A percentile compares a stretch with the other conserved stretches of the same genome.
These are phyloP conservation scores for Fusarium caatingaense DNA, from an alignment of 2,329 filamentous ascomycete species.

Conservation along the genomic window DNA sequence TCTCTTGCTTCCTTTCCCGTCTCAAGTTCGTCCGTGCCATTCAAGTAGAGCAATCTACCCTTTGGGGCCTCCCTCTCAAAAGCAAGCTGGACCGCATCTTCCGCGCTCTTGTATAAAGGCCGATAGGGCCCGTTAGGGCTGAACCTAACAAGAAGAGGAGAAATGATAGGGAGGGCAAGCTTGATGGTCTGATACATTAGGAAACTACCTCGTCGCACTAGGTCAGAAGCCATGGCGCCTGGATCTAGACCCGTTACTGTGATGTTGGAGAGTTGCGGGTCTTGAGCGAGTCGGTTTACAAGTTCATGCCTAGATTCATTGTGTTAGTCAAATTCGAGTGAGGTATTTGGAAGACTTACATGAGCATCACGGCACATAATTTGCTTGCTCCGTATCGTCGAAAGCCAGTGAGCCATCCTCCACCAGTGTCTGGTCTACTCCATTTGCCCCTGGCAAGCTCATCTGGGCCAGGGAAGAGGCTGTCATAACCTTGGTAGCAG, in stretches of 20 bases:
- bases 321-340: constrained; percentile 11
- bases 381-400: constrained; percentile 56
- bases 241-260: constrained; percentile 54
- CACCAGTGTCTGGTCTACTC: constrained; percentile 48
- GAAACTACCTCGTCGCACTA: constrained; percentile 46
- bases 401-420: constrained; percentile 46
- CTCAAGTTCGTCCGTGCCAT: constrained; percentile 48
- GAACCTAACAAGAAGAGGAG: constrained; percentile 40
- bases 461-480: constrained; percentile 48
- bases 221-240: constrained; percentile 51
- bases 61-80: constrained; percentile 46
- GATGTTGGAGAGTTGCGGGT: constrained; percentile 51
- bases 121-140: constrained; percentile 49
- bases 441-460: constrained; percentile 51
- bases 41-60: constrained; percentile 50
- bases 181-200: constrained; percentile 41
- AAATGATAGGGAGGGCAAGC: constrained; percentile 41
- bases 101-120: constrained; percentile 50
- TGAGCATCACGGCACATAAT: constrained; percentile 53
- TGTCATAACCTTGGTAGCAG: constrained; percentile 43
- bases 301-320: constrained; percentile 48
- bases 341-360: constrained; percentile 36
- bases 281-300: constrained; percentile 48
- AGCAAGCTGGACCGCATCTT: constrained; percentile 48
- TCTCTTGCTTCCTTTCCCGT: constrained; percentile 49